Conservation (phyloP, 371 early-diverging fungal genomes). For the Mucor circinelloides region DNA sequence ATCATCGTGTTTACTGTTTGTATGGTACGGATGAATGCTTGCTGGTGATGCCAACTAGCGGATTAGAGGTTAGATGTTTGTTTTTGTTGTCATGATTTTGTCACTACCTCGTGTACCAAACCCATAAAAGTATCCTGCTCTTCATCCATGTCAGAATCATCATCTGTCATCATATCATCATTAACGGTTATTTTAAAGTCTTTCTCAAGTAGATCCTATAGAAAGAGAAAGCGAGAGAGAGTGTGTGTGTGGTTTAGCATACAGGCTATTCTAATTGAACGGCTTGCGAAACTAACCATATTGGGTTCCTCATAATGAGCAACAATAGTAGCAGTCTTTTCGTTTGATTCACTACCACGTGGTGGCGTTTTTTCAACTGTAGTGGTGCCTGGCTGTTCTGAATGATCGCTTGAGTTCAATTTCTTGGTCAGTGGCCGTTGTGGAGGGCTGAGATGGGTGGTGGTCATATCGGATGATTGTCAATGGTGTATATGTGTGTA, state of each 20-base stretch:
- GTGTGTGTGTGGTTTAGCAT: background rate
- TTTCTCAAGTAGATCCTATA: background rate
- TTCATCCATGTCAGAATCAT: slow-evolving; percentile 36
- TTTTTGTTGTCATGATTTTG: background rate
- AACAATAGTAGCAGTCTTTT: background rate
- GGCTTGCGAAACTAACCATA: background rate
- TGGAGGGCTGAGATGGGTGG: background rate
- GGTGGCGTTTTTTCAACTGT: background rate
- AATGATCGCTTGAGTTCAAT: background rate
- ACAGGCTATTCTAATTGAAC: background rate
- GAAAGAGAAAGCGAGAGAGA: no score
- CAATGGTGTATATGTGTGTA: background rate
- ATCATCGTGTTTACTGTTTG: background rate
- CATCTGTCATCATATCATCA: slow-evolving; percentile 26
- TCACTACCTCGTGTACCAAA: slow-evolving; percentile 7
- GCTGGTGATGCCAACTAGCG: background rate
- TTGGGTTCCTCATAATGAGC: background rate
- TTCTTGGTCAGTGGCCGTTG: background rate
- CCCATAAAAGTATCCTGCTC: slow-evolving; percentile 20
- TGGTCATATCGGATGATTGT: background rate
- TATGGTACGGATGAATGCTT: background rate
- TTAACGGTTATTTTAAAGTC: background rate
- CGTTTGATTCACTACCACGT: background rate
- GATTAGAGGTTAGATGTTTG: background rate
- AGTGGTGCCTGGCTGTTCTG: background rate